Base-by-base conservation (phyloP, 371 early-diverging fungal species). In the Nematocida parisii region DNA sequence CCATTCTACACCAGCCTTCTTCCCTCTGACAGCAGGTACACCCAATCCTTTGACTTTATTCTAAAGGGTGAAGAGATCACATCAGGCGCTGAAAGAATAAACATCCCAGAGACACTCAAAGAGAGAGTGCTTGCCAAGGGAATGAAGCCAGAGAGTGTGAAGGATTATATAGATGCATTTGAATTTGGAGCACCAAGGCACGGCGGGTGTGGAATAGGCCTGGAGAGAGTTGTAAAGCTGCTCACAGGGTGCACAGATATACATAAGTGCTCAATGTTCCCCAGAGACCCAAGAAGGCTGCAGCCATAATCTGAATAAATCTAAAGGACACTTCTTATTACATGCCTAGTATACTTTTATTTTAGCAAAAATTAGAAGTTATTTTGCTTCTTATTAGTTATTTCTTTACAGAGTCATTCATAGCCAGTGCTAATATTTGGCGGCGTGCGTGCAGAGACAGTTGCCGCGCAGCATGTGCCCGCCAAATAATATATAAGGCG, bases 31-130 rank as follows among this genome's bases (percentile, higher is more conserved):
- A 56, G 54, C 5, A 60, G 66, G 71, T 95, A 94, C 89, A 93
- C 95, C 83, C 95, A 96, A 91, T 96, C 97, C 27, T 98, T 96
- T 88, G 99, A 99, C 90, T 95, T 99, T 89, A 98, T 99, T 89
- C 91, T 98, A 88, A 91, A 97, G 73, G 98, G 98, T 72, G 96
- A 98, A 87, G 99, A 98, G 88, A 95, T 98, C 85, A 88, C 96
- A 83, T 96, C 97, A 50, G 99, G 99, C 70, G 98, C 98, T 39
- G 97, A 97, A 89, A 94, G 99, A 90, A 91, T 98, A 77, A 96
- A 95, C 86, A 93, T 95, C 84, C 88, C 95, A 44, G 91, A 88
- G 11, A 89, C 92, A 71, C 90, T 98, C 80, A 87, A 88, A 39
- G 90, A 93, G 87, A 91, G 95, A 68, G 92, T 93, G 71, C 89